phyloP scores from a whole-genome alignment of 75 land plant species.

The Picea glauca region DNA sequence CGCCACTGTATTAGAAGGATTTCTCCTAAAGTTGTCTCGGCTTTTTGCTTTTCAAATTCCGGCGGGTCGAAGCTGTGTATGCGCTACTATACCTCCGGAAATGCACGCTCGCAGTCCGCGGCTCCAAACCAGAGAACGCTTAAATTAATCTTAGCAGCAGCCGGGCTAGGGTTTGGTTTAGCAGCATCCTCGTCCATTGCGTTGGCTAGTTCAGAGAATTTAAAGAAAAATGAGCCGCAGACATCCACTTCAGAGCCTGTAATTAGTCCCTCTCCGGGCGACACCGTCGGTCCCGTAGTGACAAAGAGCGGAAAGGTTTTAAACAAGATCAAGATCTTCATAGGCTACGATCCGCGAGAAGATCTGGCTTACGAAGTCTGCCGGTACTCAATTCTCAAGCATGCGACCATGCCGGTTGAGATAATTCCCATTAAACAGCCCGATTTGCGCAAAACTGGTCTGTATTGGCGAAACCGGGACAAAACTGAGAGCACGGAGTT shows the following conservation, averaged over 20 bases:
- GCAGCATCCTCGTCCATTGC: background rate
- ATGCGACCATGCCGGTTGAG: slow-evolving; percentile 59
- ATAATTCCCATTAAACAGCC: slow-evolving; percentile 60
- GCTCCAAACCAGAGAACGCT: background rate
- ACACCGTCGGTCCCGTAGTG: background rate
- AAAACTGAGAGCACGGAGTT: slow-evolving; percentile 80
- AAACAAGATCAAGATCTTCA: slow-evolving; percentile 38
- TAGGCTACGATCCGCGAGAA: slow-evolving; percentile 81
- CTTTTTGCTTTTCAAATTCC: background rate
- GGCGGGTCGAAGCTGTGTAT: background rate
- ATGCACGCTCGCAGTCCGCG: background rate
- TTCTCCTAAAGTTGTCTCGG: background rate
- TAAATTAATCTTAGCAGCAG: background rate
- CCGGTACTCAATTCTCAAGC: slow-evolving; percentile 63
- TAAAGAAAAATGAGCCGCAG: background rate
- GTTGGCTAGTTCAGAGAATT: background rate
- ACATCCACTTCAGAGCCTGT: background rate
- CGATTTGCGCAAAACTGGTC: slow-evolving; percentile 38
- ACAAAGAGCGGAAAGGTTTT: background rate
- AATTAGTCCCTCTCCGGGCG: background rate
- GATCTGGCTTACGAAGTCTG: slow-evolving; percentile 79
- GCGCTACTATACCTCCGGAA: background rate
- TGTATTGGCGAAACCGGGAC: slow-evolving; percentile 58
- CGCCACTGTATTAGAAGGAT: background rate
- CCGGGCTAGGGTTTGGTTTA: slow-evolving; percentile 2